Conservation (phyloP, 352 stramenopile species). For the Phytophthora boehmeriae region DNA sequence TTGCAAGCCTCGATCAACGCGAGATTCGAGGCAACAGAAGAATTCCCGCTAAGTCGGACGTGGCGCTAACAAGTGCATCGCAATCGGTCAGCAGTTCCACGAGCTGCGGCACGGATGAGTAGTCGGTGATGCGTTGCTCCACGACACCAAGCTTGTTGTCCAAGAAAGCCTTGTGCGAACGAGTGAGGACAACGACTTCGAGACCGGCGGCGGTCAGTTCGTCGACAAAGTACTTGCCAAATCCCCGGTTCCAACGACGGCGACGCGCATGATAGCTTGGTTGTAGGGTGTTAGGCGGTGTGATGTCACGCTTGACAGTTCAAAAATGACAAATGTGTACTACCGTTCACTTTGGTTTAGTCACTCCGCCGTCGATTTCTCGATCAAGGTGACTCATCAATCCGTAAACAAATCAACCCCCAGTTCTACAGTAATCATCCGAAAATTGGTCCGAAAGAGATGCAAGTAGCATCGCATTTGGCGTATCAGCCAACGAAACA, state of each 20-base stretch:
- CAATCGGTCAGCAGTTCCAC: slow-evolving; percentile 34
- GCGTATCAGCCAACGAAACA: no score
- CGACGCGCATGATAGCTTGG: slow-evolving; percentile 38
- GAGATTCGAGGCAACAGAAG: slow-evolving; percentile 25
- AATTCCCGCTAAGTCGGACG: slow-evolving; percentile 18
- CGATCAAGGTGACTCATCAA: no score
- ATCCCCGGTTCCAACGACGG: slow-evolving; percentile 40
- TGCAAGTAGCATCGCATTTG: no score
- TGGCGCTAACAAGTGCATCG: slow-evolving; percentile 37
- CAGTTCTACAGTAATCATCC: no score
- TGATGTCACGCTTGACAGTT: no score
- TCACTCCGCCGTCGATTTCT: no score
- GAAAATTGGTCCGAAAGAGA: no score
- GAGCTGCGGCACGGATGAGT: slow-evolving; percentile 27
- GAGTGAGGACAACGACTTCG: slow-evolving; percentile 43
- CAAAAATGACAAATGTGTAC: no score
- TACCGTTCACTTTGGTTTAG: no score
- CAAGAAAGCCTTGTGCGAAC: slow-evolving; percentile 43
- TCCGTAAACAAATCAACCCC: no score
- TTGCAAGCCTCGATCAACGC: slow-evolving; percentile 41
- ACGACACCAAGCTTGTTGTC: slow-evolving; percentile 36
- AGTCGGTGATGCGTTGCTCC: slow-evolving; percentile 36
- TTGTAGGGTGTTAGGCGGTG: no score
- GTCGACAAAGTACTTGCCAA: slow-evolving; percentile 42
- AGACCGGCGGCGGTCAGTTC: slow-evolving; percentile 30